A percentile compares a stretch with the other conserved stretches of the same genome.
Conservation (phyloP, 2,329 filamentous ascomycete genomes). For the Samsoniella hepiali region DNA sequence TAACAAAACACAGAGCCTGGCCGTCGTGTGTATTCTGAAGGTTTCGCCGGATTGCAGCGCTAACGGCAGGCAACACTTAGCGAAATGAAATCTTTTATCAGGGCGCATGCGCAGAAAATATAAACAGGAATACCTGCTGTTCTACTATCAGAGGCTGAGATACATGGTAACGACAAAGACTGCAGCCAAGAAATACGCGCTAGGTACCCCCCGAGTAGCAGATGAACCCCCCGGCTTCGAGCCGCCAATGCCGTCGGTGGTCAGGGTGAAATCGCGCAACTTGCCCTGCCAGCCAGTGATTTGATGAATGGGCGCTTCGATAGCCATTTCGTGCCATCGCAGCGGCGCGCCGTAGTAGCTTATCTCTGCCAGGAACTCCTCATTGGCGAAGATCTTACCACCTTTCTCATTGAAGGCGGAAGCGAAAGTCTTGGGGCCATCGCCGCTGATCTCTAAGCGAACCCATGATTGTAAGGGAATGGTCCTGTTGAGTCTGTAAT, state of each 20-base stretch:
- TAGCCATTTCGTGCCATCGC: constrained; percentile 17
- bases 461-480: constrained; percentile 13
- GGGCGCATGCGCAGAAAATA: neutral
- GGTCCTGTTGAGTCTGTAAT: constrained; percentile 33
- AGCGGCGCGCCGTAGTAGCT: constrained; percentile 14
- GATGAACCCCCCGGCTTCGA: neutral
- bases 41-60: too few species aligned
- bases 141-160: neutral
- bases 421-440: constrained; percentile 11
- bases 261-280: constrained; percentile 5
- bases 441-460: constrained; percentile 5
- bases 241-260: neutral
- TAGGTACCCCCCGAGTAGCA: neutral
- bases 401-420: constrained; percentile 7
- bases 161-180: neutral
- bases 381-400: neutral
- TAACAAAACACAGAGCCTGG: too few species aligned
- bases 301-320: constrained; percentile 16
- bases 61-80: too few species aligned
- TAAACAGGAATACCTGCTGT: too few species aligned
- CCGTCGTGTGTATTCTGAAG: too few species aligned
- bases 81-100: too few species aligned
- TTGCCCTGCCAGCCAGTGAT: constrained; percentile 17
- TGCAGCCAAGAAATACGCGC: neutral
- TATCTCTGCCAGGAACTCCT: constrained; percentile 15